Conservation (phyloP, 257 asterid species). For the Anisodus tanguticus region DNA sequence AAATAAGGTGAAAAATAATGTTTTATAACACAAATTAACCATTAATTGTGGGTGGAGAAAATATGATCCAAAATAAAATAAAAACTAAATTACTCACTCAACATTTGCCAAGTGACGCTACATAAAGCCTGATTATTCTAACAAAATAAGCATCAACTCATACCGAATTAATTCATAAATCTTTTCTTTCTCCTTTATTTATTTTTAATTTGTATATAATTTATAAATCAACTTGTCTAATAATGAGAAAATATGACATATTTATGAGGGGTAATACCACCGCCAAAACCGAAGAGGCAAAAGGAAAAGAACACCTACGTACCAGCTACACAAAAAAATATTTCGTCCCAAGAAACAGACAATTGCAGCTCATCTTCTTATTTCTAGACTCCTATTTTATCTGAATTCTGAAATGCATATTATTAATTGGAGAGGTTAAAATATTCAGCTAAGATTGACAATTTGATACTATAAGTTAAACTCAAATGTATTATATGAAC, state of each 20-base stretch:
- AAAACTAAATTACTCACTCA: too few species aligned
- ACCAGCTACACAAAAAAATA: not conserved
- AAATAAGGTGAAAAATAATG: too few species aligned
- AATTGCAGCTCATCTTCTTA: not conserved
- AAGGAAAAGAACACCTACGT: not conserved
- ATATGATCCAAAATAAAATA: too few species aligned
- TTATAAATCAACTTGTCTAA: not conserved
- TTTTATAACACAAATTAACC: too few species aligned
- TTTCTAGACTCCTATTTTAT: not conserved
- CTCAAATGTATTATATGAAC: too few species aligned
- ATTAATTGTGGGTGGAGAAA: too few species aligned
- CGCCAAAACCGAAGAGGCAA: not conserved
- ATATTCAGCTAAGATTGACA: not conserved
- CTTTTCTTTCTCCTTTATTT: not conserved
- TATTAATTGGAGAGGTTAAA: not conserved
- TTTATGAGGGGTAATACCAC: not conserved
- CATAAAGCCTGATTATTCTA: too few species aligned
- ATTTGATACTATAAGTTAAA: not conserved
- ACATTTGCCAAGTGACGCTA: too few species aligned
- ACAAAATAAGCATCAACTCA: too few species aligned
- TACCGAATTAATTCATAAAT: too few species aligned
- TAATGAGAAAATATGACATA: not conserved
- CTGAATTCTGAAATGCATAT: not conserved
- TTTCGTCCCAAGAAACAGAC: conserved; percentile 6
- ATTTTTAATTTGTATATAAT: not conserved